phyloP scores from a whole-genome alignment of 2,329 filamentous ascomycete genomes.

The Penicillium brasilianum region DNA sequence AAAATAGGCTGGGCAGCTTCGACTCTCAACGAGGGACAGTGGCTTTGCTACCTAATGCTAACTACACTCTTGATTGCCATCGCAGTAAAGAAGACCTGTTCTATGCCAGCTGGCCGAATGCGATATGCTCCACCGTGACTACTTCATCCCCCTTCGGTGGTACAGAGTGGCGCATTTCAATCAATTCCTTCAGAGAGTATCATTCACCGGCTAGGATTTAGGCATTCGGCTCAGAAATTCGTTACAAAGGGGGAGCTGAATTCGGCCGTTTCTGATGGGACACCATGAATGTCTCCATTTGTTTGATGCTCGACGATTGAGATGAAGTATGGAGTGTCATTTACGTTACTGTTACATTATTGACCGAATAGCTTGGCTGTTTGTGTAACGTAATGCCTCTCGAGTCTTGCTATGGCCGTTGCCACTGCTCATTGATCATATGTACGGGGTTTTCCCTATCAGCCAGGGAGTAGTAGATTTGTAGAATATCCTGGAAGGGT shows the following conservation, averaged over 20 bases:
- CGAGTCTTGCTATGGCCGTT: constrained; percentile 6
- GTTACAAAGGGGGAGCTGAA: not conserved
- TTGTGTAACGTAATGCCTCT: constrained; percentile 24
- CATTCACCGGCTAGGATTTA: not conserved
- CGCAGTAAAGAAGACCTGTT: not conserved
- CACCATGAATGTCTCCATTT: not conserved
- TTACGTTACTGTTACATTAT: constrained; percentile 29
- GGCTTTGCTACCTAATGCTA: constrained; percentile 2
- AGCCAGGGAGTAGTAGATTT: not conserved
- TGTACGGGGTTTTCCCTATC: not conserved
- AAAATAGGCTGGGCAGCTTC: too few species aligned
- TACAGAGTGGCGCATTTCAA: constrained; percentile 18
- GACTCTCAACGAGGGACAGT: too few species aligned
- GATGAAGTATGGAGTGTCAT: constrained; percentile 2
- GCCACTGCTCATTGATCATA: not conserved
- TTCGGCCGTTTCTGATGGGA: constrained; percentile 2
- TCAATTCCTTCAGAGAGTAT: not conserved
- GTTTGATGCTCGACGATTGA: constrained; percentile 7
- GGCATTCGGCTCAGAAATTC: not conserved
- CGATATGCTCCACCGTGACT: constrained; percentile 7
- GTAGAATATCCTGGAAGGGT: not conserved
- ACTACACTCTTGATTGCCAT: not conserved
- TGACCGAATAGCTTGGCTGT: constrained; percentile 18
- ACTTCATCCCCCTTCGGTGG: not conserved
- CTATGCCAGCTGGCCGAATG: constrained; percentile 6